Evolutionary conservation across 805 yeast genomes (phyloP), one percentile per base, ranked within the genome.

Genomic region (Ogataea ramenticola): DNA sequence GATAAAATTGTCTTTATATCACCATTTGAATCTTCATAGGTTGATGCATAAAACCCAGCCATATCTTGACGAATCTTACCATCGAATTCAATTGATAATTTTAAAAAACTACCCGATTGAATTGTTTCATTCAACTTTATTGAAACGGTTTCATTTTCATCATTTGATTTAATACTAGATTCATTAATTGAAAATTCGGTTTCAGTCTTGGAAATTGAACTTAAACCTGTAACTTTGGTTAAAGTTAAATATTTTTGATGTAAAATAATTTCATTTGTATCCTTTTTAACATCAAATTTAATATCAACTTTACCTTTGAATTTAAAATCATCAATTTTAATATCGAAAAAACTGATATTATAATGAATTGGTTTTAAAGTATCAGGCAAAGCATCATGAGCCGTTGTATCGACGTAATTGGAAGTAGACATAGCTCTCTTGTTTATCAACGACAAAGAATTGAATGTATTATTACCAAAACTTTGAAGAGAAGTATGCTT

Each of bases 341-440:
- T 87, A 54, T 77, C 81, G 36, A 37, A 64, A 50, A 12, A 49
- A 31, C 8, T 65, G 64, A 91, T 61, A 46, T 80, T 77, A 62
- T 91, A 91, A 63, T 86, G 89, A 36, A 67, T 56, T 29, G 99
- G 97, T 51, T 74, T 76, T 50, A 90, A 87, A 47, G 78, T 72
- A 3, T 55, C 50, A 34, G 68, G 70, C 30, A 64, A 50, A n/a
- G 62, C 51, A 46, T 39, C n/a, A 70, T 62, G 40, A 93, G 93
- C 46, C 85, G 71, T 41, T 20, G 44, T 41, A 20, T 40, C 46
- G 11, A 40, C 43, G 43, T 40, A 40, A 3, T 16, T 15, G 4
- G 21, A 15, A 3, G 27, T 15, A 6, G 21, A 15, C 36, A 39
- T 39, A 6, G 27, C 19, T 30, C 17, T 39, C 8, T 21, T 12